Evolutionary conservation across 495 filamentous ascomycete species (phyloP).

Genomic region (Penicillium coprophilum): DNA sequence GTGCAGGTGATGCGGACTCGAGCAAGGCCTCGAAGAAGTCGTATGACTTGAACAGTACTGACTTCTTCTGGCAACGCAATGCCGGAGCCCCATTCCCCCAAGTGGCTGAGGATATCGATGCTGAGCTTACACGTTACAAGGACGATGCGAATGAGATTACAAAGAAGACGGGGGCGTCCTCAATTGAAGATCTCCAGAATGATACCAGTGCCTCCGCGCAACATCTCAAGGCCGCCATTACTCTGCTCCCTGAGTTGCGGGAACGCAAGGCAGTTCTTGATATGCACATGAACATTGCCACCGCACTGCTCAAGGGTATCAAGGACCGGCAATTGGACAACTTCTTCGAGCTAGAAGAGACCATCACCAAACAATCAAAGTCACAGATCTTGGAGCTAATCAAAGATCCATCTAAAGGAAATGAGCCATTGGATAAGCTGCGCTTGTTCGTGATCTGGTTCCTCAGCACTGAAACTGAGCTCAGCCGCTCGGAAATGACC

Average conservation of each 20-base stretch:
- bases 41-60: constrained; percentile 86
- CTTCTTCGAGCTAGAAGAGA: constrained; percentile 94
- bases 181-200: constrained; percentile 89
- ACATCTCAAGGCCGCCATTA: constrained; percentile 94
- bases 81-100: constrained; percentile 92
- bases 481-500: constrained; percentile 76
- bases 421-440: constrained; percentile 82
- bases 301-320: constrained; percentile 79
- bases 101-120: constrained; percentile 93
- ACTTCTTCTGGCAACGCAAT: constrained; percentile 98
- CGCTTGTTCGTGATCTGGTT: constrained; percentile 97
- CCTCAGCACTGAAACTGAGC: constrained; percentile 89
- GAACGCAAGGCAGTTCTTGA: constrained; percentile 89
- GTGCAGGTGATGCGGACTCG: constrained; percentile 63
- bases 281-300: constrained; percentile 99
- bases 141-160: constrained; percentile 94
- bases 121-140: constrained; percentile 89
- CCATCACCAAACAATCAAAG: constrained; percentile 89
- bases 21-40: constrained; percentile 73
- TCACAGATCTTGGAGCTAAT: constrained; percentile 85
- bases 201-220: constrained; percentile 85
- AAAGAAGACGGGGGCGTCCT: constrained; percentile 88
- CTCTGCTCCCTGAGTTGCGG: constrained; percentile 83
- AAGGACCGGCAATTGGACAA: constrained; percentile 94
- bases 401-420: constrained; percentile 76